Percentiles rank a stretch among this genome's conserved stretches.
phyloP scores from a whole-genome alignment of 2,329 filamentous ascomycete genomes.

The Trichoderma koningii region DNA sequence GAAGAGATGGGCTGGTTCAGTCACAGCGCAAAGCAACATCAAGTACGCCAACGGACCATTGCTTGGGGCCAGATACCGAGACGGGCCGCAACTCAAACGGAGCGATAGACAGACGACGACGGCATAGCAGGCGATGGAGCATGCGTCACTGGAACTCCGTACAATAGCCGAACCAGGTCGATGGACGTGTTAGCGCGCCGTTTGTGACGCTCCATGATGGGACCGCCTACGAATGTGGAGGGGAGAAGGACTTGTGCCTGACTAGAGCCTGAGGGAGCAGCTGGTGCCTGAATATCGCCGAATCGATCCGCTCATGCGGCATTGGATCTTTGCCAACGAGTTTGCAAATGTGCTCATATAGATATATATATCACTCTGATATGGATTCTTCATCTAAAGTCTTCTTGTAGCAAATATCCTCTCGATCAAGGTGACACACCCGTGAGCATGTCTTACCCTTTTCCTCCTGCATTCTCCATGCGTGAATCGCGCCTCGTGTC shows the following conservation, averaged over 20 bases:
- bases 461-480: not conserved
- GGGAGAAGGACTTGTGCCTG: not conserved
- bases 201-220: not conserved
- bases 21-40: not conserved
- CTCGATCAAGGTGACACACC: not conserved
- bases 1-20: not conserved
- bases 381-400: not conserved
- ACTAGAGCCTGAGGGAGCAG: not conserved
- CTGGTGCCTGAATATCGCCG: conserved; percentile 2
- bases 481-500: not conserved
- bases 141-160: not conserved
- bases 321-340: not conserved
- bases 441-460: not conserved
- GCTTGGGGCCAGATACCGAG: not conserved
- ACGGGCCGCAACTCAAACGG: not conserved
- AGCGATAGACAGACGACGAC: not conserved
- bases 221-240: not conserved
- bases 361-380: no score
- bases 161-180: conserved; percentile 8
- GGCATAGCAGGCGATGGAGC: not conserved
- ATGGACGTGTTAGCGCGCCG: conserved; percentile 1
- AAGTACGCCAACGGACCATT: not conserved
- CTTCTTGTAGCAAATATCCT: not conserved
- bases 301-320: not conserved
- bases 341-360: not conserved